These are phyloP conservation scores for Schoenoplectus tabernaemontani DNA, from an alignment of 202 grass and related monocot species.

Conservation along the genomic window DNA sequence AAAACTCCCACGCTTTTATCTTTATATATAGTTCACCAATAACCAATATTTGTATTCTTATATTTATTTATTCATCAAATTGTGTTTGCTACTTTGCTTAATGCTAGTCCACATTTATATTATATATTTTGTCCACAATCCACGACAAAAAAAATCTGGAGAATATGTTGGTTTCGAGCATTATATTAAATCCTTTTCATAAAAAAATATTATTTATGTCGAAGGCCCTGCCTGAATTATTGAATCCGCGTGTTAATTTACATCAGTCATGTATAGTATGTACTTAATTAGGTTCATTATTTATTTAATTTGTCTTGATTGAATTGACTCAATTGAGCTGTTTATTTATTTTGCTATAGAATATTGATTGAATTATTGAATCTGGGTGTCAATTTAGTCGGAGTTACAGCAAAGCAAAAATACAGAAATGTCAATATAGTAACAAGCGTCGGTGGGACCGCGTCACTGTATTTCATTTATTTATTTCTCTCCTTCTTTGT, in stretches of 20 bases:
- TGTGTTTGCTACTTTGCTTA: no score
- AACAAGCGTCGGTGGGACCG: neutral
- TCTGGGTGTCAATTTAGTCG: neutral
- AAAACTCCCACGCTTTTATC: neutral
- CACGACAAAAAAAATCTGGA: no score
- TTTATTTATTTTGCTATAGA: neutral
- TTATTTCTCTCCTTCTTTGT: neutral
- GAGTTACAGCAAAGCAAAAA: neutral
- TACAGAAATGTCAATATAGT: neutral
- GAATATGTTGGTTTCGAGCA: no score
- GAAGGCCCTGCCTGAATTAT: neutral
- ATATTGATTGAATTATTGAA: neutral
- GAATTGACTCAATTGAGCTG: neutral
- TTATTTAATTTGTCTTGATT: neutral
- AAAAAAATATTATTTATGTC: no score
- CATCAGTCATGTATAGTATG: neutral
- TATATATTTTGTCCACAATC: no score
- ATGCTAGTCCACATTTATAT: no score
- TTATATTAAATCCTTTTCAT: no score
- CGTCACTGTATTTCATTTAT: neutral
- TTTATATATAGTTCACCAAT: neutral
- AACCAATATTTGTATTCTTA: neutral
- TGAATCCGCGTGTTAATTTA: neutral
- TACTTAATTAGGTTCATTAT: neutral
- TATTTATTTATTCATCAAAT: neutral